Evolutionary conservation across 352 stramenopile species (phyloP).

Genomic region (Pythium rhizo-oryzae): DNA sequence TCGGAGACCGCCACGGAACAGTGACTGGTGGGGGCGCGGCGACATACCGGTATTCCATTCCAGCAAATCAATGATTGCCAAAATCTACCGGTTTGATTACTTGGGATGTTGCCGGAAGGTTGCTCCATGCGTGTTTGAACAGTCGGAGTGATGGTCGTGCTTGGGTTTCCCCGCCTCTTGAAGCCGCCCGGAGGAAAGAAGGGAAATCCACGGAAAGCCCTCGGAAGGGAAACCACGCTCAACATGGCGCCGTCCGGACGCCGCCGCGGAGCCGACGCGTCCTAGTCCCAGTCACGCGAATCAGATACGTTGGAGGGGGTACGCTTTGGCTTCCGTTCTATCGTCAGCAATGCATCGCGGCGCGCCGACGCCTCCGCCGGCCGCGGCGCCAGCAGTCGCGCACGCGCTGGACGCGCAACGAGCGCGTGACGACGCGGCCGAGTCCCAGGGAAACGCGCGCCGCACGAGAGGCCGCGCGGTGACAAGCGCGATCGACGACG

Average conservation of each 20-base stretch:
- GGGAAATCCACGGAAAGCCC: no score
- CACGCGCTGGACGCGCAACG: conserved; percentile 1
- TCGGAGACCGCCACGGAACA: not conserved
- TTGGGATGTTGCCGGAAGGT: conserved; percentile 23
- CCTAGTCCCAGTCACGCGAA: not conserved
- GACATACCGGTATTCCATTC: conserved; percentile 6
- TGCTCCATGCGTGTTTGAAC: conserved; percentile 16
- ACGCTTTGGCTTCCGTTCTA: no score
- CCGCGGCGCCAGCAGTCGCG: not conserved
- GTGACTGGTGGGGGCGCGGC: conserved; percentile 24
- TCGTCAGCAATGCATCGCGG: not conserved
- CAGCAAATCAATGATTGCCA: conserved; percentile 22
- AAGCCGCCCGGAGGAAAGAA: not conserved
- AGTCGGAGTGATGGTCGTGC: conserved; percentile 32
- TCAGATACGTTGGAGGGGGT: not conserved
- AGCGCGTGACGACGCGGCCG: not conserved
- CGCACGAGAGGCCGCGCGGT: not conserved
- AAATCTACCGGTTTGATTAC: no score
- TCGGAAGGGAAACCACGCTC: not conserved
- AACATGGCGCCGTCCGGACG: not conserved
- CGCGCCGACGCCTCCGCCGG: not conserved
- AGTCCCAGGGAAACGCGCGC: not conserved
- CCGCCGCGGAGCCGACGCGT: not conserved
- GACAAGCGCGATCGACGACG: not conserved
- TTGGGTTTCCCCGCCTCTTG: conserved; percentile 4